Conservation (phyloP, 768 basidiomycete genomes). For the Tylopilus vinaceipallidus region DNA sequence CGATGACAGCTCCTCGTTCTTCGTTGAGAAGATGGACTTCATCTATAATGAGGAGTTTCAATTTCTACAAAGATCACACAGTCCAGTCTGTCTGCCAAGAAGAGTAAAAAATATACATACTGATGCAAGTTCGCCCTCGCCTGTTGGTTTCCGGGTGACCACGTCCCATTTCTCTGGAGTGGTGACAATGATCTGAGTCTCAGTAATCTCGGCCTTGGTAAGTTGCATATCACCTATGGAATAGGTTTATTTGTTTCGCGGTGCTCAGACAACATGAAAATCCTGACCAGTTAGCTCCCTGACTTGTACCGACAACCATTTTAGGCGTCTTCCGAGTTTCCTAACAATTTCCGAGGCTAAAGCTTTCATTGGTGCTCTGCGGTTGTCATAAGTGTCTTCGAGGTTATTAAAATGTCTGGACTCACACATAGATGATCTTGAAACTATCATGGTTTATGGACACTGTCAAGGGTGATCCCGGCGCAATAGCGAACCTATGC, state of each 20-base stretch:
- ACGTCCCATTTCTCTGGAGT: slow-evolving; percentile 99
- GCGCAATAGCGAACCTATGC: slow-evolving; percentile 42
- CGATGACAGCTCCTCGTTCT: slow-evolving; percentile 96
- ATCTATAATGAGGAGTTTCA: slow-evolving; percentile 95
- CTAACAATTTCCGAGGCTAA: slow-evolving; percentile 92
- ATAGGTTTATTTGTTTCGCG: neutral
- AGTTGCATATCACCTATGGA: slow-evolving; percentile 88
- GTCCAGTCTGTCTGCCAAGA: neutral
- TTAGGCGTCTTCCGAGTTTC: slow-evolving; percentile 85
- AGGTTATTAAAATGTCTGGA: neutral
- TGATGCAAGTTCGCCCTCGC: slow-evolving; percentile 94
- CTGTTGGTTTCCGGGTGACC: slow-evolving; percentile 94
- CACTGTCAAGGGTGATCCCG: slow-evolving; percentile 35
- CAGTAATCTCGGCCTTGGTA: slow-evolving; percentile 88
- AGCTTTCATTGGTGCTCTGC: slow-evolving; percentile 96
- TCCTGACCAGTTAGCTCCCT: slow-evolving; percentile 82
- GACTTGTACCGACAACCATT: slow-evolving; percentile 85
- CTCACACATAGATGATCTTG: slow-evolving; percentile 96
- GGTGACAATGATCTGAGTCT: slow-evolving; percentile 97
- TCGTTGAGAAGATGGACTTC: slow-evolving; percentile 97
- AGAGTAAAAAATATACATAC: slow-evolving; percentile 43
- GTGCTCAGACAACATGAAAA: neutral
- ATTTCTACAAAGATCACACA: slow-evolving; percentile 49
- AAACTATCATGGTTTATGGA: slow-evolving; percentile 71
- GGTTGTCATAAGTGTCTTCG: neutral